Base-by-base conservation (phyloP, 2,329 filamentous ascomycete species). In the Dryadomyces sulphureus region DNA sequence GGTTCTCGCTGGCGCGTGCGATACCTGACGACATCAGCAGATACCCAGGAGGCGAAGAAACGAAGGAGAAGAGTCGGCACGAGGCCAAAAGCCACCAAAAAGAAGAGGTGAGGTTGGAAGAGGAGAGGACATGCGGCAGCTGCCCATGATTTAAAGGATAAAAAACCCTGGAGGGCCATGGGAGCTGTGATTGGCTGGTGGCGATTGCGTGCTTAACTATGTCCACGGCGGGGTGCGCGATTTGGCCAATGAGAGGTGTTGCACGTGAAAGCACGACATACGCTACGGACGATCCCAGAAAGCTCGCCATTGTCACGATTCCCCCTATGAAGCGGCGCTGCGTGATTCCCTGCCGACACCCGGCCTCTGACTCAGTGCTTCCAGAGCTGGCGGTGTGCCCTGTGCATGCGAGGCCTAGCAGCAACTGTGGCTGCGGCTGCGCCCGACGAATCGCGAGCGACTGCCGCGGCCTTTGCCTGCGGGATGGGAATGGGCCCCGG, bases 401-500 rank as follows among this genome's bases (percentile, higher is more conserved):
- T n/a, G n/a, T n/a, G n/a, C n/a, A n/a, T n/a, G n/a, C n/a, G n/a
- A n/a, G n/a, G n/a, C n/a, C n/a, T n/a, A n/a, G n/a, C n/a, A n/a
- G n/a, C n/a, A n/a, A n/a, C n/a, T n/a, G n/a, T n/a, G n/a, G n/a
- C n/a, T n/a, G n/a, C n/a, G n/a, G n/a, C n/a, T n/a, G n/a, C n/a
- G n/a, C n/a, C n/a, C n/a, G n/a, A n/a, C n/a, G n/a, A n/a, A n/a
- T n/a, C n/a, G n/a, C n/a, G n/a, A n/a, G n/a, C n/a, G n/a, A n/a
- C n/a, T n/a, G n/a, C n/a, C n/a, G n/a, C n/a, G n/a, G n/a, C n/a
- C n/a, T n/a, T n/a, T 6, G 16, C 17, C 17, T 36, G 34, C 36
- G 20, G 22, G 17, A 20, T 7, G 3, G 64, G 65, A 43, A 66
- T 62, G 17, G 54, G 48, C 4, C 60, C 62, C 1, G 63, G 60